Base-by-base conservation (phyloP, 1,284 basidiomycete species). In the Sporisorium iseilematis-ciliati region DNA sequence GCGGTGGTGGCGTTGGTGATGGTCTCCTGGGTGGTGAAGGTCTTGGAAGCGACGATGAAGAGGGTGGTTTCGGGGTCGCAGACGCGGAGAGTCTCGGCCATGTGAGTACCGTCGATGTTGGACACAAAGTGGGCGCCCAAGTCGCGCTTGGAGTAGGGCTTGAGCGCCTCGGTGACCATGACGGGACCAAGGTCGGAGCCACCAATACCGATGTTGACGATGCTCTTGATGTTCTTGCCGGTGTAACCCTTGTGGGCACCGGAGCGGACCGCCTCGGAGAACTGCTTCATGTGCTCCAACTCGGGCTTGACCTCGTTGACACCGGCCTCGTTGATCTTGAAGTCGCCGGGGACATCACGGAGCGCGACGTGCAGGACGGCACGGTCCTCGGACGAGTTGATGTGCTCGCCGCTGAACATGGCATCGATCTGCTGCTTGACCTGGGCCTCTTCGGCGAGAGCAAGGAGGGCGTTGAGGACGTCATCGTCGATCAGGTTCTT, bases 181-280 rank as follows among this genome's bases (percentile, higher is more conserved):
- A 97, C 95, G 38, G 96, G 96, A 31, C 96, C 96, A 54, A 99
- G 89, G 87, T 99, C 96, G 40, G 95, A 97, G 58, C 96, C 96
- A 72, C 96, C 97, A 84, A 99, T 99, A 78, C 96, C 96, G 81
- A 99, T 97, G 89, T 98, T 99, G 85, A 99, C 95, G 86, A 99
- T 91, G 59, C 94, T 91, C 84, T 92, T 90, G 89, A 99, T 98
- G 20, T 90, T 84, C 88, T 98, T 97, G 66, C 96, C 96, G 0
- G 95, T 97, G 89, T 97, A 98, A 33, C 97, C 97, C 87, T 93
- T 97, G 93, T 94, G 96, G 51, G 88, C 88, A 31, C 95, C 95
- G 71, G 89, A 92, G 70, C 96, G 90, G 52, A 99, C 90, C 41
- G 90, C 88, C 45, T 97, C 91, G 57, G 92, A 90, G 88, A 99